These are phyloP conservation scores for Quaeritorhiza haematococci DNA, from an alignment of 371 early-diverging fungal genomes.

Conservation along the genomic window DNA sequence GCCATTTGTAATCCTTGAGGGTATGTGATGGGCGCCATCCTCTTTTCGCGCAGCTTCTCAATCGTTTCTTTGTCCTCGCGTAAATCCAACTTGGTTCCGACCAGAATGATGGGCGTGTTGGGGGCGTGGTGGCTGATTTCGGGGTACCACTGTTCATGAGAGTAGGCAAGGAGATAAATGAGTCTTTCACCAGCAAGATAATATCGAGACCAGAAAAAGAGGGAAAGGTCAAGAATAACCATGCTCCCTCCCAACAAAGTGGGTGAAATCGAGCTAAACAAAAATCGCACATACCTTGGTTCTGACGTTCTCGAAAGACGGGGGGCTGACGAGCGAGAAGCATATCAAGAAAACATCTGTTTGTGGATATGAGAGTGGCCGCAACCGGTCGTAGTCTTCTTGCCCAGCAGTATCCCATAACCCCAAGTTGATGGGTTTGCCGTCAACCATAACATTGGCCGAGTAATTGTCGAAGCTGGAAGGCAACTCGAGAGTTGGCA, in stretches of 20 bases:
- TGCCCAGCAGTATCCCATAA: slow-evolving; percentile 93
- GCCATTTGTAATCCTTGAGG: slow-evolving; percentile 84
- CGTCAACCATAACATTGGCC: slow-evolving; percentile 71
- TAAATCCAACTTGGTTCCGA: slow-evolving; percentile 98
- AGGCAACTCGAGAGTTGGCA: neutral
- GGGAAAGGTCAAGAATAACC: too few relatives aligned
- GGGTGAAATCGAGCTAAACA: neutral
- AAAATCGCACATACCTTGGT: slow-evolving; percentile 56
- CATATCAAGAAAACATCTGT: slow-evolving; percentile 87
- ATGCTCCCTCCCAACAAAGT: too few relatives aligned
- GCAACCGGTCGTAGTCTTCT: slow-evolving; percentile 80
- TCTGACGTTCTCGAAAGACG: slow-evolving; percentile 77
- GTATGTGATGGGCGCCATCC: slow-evolving; percentile 86
- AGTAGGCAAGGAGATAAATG: neutral
- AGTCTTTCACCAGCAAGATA: neutral
- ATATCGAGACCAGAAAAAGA: too few relatives aligned
- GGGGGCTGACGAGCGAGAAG: slow-evolving; percentile 71
- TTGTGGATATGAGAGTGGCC: slow-evolving; percentile 81
- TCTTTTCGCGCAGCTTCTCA: slow-evolving; percentile 79
- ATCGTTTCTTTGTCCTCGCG: slow-evolving; percentile 88
- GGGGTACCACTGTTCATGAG: slow-evolving; percentile 74
- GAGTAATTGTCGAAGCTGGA: slow-evolving; percentile 79
- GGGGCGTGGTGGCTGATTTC: slow-evolving; percentile 95
- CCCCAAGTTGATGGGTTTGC: slow-evolving; percentile 74
- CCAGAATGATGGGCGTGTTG: slow-evolving; percentile 90